These are phyloP conservation scores for Biscogniauxia marginata DNA, from an alignment of 2,329 filamentous ascomycete species.

Conservation along the genomic window DNA sequence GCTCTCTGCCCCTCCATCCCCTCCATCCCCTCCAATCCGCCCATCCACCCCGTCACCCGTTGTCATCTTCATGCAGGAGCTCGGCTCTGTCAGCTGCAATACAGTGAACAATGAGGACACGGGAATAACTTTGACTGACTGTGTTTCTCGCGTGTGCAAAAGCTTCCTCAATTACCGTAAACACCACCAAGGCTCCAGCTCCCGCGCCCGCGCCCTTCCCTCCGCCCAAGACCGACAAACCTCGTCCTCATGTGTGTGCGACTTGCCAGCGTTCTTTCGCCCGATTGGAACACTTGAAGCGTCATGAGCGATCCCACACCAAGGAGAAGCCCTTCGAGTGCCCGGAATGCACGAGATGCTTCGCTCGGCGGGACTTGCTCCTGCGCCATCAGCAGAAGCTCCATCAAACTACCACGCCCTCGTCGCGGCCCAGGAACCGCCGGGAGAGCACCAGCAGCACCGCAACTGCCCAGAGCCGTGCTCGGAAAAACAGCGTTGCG, in stretches of 20 bases:
- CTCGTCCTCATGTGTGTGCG: slow-evolving; percentile 86
- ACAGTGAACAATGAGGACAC: not conserved
- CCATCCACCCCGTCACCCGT: not conserved
- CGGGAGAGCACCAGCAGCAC: slow-evolving; percentile 83
- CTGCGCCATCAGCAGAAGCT: slow-evolving; percentile 97
- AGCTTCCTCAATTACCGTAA: slow-evolving; percentile 41
- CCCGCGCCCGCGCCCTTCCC: slow-evolving; percentile 50
- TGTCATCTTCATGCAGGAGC: not conserved
- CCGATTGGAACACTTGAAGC: slow-evolving; percentile 91
- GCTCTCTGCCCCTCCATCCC: slow-evolving; percentile 5
- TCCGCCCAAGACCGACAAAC: slow-evolving; percentile 95
- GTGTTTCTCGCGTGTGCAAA: slow-evolving; percentile 13
- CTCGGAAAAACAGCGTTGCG: slow-evolving; percentile 89
- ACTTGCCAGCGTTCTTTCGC: slow-evolving; percentile 94
- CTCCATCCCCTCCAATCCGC: slow-evolving; percentile 4
- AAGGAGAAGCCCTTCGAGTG: slow-evolving; percentile 98
- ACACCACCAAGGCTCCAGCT: slow-evolving; percentile 25
- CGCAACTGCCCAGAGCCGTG: slow-evolving; percentile 65
- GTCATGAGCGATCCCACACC: slow-evolving; percentile 72
- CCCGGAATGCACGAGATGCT: slow-evolving; percentile 89
- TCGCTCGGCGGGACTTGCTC: slow-evolving; percentile 87
- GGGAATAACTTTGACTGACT: slow-evolving; percentile 3
- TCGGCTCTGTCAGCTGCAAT: not conserved
- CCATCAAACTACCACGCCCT: slow-evolving; percentile 87
- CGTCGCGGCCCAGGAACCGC: slow-evolving; percentile 80